Evolutionary conservation across 345 rosid genomes (phyloP).

Genomic region (Linum tenue): DNA sequence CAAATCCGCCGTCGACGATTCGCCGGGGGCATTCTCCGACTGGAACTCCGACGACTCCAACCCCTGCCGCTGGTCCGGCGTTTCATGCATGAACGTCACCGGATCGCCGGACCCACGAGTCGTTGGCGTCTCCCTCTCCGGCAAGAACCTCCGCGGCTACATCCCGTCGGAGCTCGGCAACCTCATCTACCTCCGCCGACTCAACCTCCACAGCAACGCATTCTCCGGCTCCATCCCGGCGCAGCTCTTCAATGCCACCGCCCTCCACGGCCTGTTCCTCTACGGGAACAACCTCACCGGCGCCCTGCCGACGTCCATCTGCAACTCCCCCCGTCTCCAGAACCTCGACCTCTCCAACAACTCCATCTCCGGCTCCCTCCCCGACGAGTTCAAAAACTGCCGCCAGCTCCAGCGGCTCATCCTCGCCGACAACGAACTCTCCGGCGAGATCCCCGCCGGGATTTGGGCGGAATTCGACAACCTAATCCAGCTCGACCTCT

Average conservation of each 20-base stretch:
- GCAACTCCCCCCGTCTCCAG: slow-evolving; percentile 64
- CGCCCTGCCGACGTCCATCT: slow-evolving; percentile 62
- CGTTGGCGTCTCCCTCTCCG: slow-evolving; percentile 65
- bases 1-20: slow-evolving; percentile 68
- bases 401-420: slow-evolving; percentile 71
- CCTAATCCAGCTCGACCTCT: slow-evolving; percentile 74
- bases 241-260: slow-evolving; percentile 76
- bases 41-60: slow-evolving; percentile 74
- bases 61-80: slow-evolving; percentile 85
- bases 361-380: slow-evolving; percentile 63
- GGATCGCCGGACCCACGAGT: slow-evolving; percentile 53
- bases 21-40: slow-evolving; percentile 50
- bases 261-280: slow-evolving; percentile 75
- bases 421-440: slow-evolving; percentile 53
- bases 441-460: slow-evolving; percentile 60
- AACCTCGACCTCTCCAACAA: slow-evolving; percentile 80
- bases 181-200: slow-evolving; percentile 64
- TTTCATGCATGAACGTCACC: slow-evolving; percentile 71
- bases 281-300: slow-evolving; percentile 83
- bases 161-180: slow-evolving; percentile 92
- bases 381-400: slow-evolving; percentile 47
- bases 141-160: slow-evolving; percentile 63
- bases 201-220: slow-evolving; percentile 69
- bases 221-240: slow-evolving; percentile 67
- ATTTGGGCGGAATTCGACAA: slow-evolving; percentile 72